Conservation (phyloP, 31 red algal species). For the Odonthalia washingtoniensis region DNA sequence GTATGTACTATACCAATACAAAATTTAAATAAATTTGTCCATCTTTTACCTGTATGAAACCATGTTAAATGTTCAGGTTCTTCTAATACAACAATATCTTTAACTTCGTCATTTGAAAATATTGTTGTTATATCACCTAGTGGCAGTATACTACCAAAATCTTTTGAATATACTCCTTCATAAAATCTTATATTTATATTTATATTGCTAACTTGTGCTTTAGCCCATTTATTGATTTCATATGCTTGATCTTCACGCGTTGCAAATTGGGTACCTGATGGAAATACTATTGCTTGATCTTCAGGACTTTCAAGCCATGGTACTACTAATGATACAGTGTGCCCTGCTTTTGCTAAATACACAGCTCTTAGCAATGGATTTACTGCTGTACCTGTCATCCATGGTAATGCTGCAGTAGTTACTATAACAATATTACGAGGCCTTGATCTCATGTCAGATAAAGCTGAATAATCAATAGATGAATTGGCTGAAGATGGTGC, state of each 20-base stretch:
- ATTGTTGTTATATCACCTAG: slow-evolving; percentile 75
- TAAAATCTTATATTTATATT: slow-evolving; percentile 65
- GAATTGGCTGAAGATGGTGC: neutral
- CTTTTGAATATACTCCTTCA: slow-evolving; percentile 67
- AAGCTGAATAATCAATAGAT: slow-evolving; percentile 16
- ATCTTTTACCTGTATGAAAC: slow-evolving; percentile 75
- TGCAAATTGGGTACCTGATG: slow-evolving; percentile 55
- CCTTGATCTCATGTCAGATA: slow-evolving; percentile 55
- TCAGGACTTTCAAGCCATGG: slow-evolving; percentile 75
- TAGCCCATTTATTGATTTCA: slow-evolving; percentile 62
- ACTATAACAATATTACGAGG: slow-evolving; percentile 76
- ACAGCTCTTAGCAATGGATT: slow-evolving; percentile 79
- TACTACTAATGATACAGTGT: slow-evolving; percentile 76
- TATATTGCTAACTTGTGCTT: slow-evolving; percentile 50
- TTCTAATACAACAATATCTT: slow-evolving; percentile 83
- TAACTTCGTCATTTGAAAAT: slow-evolving; percentile 55
- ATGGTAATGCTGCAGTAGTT: slow-evolving; percentile 86
- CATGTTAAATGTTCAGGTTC: slow-evolving; percentile 93
- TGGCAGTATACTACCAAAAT: slow-evolving; percentile 79
- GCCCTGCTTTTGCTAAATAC: slow-evolving; percentile 79
- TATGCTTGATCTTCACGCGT: slow-evolving; percentile 51
- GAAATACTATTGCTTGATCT: slow-evolving; percentile 74
- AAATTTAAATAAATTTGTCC: slow-evolving; percentile 78
- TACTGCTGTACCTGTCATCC: slow-evolving; percentile 90
- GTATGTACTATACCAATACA: slow-evolving; percentile 85